phyloP scores from a whole-genome alignment of 352 stramenopile genomes.

The Globisporangium solare region DNA sequence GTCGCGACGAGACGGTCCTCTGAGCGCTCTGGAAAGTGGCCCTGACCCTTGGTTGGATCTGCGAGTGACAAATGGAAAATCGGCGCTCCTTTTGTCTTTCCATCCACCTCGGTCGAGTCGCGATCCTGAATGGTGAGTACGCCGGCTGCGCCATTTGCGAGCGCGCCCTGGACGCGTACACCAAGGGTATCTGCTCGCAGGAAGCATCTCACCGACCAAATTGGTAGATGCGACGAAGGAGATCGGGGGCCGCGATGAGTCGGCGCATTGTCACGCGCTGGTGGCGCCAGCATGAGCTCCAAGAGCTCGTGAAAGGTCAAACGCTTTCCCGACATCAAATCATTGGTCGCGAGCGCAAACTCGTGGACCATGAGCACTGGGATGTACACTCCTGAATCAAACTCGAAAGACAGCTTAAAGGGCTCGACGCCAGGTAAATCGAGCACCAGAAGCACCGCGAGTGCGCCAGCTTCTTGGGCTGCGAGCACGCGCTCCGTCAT shows the following conservation, averaged over 20 bases:
- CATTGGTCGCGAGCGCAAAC: slow-evolving; percentile 11
- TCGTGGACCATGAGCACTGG: slow-evolving; percentile 59
- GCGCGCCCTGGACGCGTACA: slow-evolving; percentile 27
- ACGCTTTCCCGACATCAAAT: slow-evolving; percentile 15
- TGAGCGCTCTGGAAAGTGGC: neutral
- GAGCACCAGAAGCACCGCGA: slow-evolving; percentile 56
- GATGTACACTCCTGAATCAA: slow-evolving; percentile 59
- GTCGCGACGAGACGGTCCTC: slow-evolving; percentile 25
- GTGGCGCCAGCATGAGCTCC: slow-evolving; percentile 13
- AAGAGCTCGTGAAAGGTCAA: slow-evolving; percentile 24
- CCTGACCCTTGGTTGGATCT: neutral
- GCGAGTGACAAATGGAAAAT: slow-evolving; percentile 4
- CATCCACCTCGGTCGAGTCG: slow-evolving; percentile 18
- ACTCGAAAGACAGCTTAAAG: slow-evolving; percentile 44
- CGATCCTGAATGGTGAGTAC: slow-evolving; percentile 44
- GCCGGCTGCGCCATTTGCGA: slow-evolving; percentile 40
- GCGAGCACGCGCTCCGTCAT: slow-evolving; percentile 49
- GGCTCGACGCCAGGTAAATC: slow-evolving; percentile 53
- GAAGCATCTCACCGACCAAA: slow-evolving; percentile 44
- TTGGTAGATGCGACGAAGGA: slow-evolving; percentile 4
- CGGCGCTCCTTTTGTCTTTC: slow-evolving; percentile 11
- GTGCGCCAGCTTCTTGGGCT: slow-evolving; percentile 50
- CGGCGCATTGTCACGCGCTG: neutral
- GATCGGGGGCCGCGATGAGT: neutral
- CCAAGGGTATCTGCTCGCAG: slow-evolving; percentile 37